Conservation (phyloP, 306 rosid species). For the Morella rubra region DNA sequence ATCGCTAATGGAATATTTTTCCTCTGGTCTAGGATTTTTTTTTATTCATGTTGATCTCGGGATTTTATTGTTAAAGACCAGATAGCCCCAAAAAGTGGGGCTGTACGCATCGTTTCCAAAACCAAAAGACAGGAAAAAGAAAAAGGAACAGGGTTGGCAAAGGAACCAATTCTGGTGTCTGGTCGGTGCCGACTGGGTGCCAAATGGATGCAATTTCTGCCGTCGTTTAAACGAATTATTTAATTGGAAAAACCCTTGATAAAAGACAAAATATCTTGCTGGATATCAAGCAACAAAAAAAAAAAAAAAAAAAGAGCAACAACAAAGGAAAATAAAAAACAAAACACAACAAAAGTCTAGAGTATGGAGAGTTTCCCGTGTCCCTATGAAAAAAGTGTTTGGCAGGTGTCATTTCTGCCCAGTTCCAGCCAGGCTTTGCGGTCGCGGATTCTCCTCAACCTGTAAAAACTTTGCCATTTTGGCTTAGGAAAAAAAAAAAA, state of each 20-base stretch:
- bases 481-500: too few species aligned
- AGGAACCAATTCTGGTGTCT: not conserved
- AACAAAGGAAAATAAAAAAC: not conserved
- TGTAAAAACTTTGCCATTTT: too few species aligned
- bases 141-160: not conserved
- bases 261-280: constrained; percentile 8
- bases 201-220: not conserved
- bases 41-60: too few species aligned
- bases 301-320: not conserved
- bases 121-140: not conserved
- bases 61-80: not conserved
- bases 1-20: too few species aligned
- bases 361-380: not conserved
- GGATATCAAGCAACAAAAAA: not conserved
- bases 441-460: constrained; percentile 9
- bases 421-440: constrained; percentile 17
- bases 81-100: not conserved
- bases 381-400: constrained; percentile 1
- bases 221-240: not conserved
- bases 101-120: not conserved
- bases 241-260: not conserved
- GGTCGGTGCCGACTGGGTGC: not conserved
- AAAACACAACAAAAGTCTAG: not conserved
- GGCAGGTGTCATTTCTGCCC: constrained; percentile 16
- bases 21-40: too few species aligned